phyloP scores from a whole-genome alignment of 345 rosid species.

The Hirschfeldia incana region DNA sequence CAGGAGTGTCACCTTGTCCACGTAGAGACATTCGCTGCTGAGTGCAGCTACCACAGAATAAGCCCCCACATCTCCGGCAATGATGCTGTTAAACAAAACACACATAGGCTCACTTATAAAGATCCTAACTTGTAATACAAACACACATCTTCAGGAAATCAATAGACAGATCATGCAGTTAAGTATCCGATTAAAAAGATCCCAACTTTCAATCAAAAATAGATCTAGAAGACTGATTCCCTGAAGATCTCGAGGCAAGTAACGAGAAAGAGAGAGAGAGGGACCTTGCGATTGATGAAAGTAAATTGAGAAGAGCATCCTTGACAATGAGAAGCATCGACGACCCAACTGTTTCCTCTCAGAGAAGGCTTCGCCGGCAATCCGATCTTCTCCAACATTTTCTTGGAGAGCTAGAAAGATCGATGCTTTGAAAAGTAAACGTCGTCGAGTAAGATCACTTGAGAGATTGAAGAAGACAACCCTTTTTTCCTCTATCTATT shows the following conservation, averaged over 20 bases:
- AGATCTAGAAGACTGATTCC: constrained; percentile 29
- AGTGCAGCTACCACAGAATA: constrained; percentile 78
- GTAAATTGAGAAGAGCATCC: constrained; percentile 91
- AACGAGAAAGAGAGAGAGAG: neutral
- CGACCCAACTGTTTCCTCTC: constrained; percentile 82
- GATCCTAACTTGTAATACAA: neutral
- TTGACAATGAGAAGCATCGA: constrained; percentile 90
- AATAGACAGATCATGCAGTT: neutral
- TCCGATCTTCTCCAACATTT: constrained; percentile 90
- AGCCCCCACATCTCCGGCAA: constrained; percentile 93
- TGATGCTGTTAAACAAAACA: constrained; percentile 60
- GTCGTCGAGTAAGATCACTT: constrained; percentile 1
- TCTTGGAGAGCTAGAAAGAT: neutral
- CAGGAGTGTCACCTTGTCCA: constrained; percentile 91
- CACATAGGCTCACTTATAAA: neutral
- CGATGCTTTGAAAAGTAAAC: neutral
- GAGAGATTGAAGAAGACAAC: constrained; percentile 12
- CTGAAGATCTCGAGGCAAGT: neutral
- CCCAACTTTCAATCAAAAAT: neutral
- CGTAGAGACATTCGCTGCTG: constrained; percentile 77
- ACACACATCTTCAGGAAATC: constrained; percentile 12
- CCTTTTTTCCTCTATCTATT: neutral
- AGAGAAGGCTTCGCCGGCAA: constrained; percentile 84
- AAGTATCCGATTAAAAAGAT: neutral
- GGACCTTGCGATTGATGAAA: constrained; percentile 98